Evolutionary conservation across 495 filamentous ascomycete species (phyloP).

Genomic region (Astrocystis sublimbata): DNA sequence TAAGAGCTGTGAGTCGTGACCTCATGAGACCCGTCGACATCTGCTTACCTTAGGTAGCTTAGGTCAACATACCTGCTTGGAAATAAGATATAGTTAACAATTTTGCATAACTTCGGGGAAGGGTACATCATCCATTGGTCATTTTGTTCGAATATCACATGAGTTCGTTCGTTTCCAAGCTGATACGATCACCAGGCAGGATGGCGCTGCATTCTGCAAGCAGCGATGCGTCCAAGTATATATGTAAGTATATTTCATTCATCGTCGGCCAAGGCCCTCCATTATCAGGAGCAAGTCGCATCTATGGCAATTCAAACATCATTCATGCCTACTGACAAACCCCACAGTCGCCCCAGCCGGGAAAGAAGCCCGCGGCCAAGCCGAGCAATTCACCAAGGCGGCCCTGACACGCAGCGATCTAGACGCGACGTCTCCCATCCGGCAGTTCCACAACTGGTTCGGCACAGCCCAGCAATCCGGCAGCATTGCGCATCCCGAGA

Average conservation of each 20-base stretch:
- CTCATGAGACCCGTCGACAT: no score
- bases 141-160: conserved; percentile 21
- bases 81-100: not conserved
- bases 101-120: not conserved
- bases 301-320: not conserved
- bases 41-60: no score
- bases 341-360: conserved; percentile 42
- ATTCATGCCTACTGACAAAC: not conserved
- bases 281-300: not conserved
- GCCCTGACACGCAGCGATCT: conserved; percentile 57
- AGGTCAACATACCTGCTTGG: not conserved
- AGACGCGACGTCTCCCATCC: conserved; percentile 58
- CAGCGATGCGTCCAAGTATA: conserved; percentile 44
- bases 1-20: no score
- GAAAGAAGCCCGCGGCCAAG: conserved; percentile 47
- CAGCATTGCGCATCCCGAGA: conserved; percentile 71
- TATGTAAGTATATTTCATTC: conserved; percentile 45
- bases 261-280: not conserved
- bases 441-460: conserved; percentile 90
- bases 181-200: conserved; percentile 24
- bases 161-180: conserved; percentile 17
- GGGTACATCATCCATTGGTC: not conserved
- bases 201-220: conserved; percentile 53
- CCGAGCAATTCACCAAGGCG: conserved; percentile 63
- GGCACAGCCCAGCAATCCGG: conserved; percentile 58